A percentile compares a stretch with the other conserved stretches of the same genome.
These are phyloP conservation scores for Vaccinium vitisidaea DNA, from an alignment of 148 eudicot species.

Conservation along the genomic window DNA sequence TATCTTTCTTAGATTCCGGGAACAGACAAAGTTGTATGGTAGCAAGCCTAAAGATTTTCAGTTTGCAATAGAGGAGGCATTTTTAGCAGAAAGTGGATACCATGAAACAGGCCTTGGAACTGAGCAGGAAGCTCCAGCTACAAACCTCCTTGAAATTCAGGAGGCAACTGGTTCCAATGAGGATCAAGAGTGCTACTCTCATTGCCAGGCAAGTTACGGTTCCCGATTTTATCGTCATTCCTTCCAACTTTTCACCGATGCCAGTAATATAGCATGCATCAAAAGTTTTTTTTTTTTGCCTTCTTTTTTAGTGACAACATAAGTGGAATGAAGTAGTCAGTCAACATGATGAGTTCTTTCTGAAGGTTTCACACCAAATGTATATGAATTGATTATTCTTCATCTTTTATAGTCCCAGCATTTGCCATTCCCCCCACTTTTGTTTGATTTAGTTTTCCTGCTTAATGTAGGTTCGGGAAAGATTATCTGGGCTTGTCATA, in stretches of 20 bases:
- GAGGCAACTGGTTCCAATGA: slow-evolving; percentile 56
- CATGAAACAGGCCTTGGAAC: slow-evolving; percentile 32
- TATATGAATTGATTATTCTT: not conserved
- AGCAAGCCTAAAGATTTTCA: slow-evolving; percentile 81
- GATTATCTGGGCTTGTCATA: not conserved
- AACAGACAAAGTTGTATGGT: slow-evolving; percentile 88
- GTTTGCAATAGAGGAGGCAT: slow-evolving; percentile 89
- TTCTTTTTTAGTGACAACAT: not conserved
- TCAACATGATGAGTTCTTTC: not conserved
- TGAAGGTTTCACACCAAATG: not conserved
- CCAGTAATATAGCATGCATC: not conserved
- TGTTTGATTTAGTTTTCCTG: not conserved
- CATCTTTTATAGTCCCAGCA: not conserved
- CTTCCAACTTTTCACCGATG: not conserved
- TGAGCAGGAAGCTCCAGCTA: slow-evolving; percentile 32
- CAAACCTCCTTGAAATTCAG: slow-evolving; percentile 34
- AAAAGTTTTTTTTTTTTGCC: not conserved
- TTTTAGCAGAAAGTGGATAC: slow-evolving; percentile 70
- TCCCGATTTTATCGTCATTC: not conserved
- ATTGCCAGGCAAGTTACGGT: slow-evolving; percentile 51
- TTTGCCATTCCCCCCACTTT: not conserved
- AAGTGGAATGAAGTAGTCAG: not conserved
- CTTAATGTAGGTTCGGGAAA: not conserved
- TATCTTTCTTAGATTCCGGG: slow-evolving; percentile 68
- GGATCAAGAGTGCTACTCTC: slow-evolving; percentile 36